A percentile compares a stretch with the other conserved stretches of the same genome.
Evolutionary conservation across 345 rosid genomes (phyloP).

Genomic region (Sapria himalayana): DNA sequence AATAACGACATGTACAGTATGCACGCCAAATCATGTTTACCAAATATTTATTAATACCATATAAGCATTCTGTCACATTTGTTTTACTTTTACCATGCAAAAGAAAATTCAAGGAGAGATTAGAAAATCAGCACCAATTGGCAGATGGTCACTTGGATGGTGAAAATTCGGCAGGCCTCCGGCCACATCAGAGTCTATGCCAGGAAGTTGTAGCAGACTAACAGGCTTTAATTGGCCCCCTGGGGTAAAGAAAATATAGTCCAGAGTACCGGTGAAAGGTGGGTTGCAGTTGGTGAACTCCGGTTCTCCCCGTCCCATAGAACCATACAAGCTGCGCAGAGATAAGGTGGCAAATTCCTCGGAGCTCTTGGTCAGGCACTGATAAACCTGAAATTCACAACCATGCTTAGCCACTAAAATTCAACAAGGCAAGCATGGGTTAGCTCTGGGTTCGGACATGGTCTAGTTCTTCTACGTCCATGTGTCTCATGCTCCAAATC

Average conservation of each 20-base stretch:
- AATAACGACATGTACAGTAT: too few relatives aligned
- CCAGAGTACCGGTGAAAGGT: slow-evolving; percentile 54
- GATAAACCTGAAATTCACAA: slow-evolving; percentile 44
- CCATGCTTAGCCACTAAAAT: background rate
- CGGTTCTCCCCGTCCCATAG: slow-evolving; percentile 63
- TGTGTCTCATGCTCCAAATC: background rate
- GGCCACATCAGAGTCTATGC: slow-evolving; percentile 27
- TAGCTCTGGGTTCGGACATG: too few relatives aligned
- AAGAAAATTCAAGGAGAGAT: too few relatives aligned
- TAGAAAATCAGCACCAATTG: slow-evolving; percentile 74
- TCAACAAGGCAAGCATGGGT: too few relatives aligned
- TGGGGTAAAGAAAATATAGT: slow-evolving; percentile 65
- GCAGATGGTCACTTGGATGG: slow-evolving; percentile 94
- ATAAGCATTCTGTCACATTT: too few relatives aligned
- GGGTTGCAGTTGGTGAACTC: slow-evolving; percentile 84
- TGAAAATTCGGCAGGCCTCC: slow-evolving; percentile 58
- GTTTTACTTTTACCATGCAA: too few relatives aligned
- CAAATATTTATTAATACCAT: too few relatives aligned
- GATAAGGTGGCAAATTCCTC: slow-evolving; percentile 12
- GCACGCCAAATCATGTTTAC: too few relatives aligned
- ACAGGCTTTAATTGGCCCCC: slow-evolving; percentile 31
- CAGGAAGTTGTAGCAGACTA: slow-evolving; percentile 48
- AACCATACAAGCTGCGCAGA: slow-evolving; percentile 44
- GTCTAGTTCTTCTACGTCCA: background rate
- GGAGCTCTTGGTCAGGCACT: slow-evolving; percentile 46